Evolutionary conservation across 768 basidiomycete genomes (phyloP).

Genomic region (Ephemerocybe angulata): DNA sequence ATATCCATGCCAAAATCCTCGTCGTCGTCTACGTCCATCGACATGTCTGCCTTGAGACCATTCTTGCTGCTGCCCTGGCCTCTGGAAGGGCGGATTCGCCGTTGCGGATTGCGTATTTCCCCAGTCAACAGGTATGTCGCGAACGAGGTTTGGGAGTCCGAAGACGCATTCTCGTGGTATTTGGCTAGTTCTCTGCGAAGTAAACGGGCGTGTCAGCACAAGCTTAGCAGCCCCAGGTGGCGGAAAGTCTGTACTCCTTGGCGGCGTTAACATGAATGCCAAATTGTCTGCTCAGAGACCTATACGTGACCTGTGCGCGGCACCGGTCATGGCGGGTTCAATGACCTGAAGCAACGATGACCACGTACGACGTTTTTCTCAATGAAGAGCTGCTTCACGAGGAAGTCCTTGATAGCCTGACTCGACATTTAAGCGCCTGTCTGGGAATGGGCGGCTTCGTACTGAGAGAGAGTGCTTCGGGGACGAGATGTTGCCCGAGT

Average conservation of each 20-base stretch:
- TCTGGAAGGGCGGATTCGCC: conserved; percentile 2
- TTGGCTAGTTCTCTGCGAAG: conserved; percentile 54
- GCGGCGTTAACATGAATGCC: conserved; percentile 73
- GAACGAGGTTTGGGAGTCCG: conserved; percentile 37
- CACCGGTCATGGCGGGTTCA: too few species aligned
- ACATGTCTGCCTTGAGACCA: conserved; percentile 4
- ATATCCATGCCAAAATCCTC: conserved; percentile 20
- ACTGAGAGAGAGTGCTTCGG: neutral
- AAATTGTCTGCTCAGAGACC: conserved; percentile 68
- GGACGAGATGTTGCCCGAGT: too few species aligned
- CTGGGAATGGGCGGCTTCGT: neutral
- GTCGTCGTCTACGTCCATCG: conserved; percentile 37
- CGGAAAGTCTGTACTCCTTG: conserved; percentile 55
- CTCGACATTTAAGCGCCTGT: conserved; percentile 33
- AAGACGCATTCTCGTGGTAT: conserved; percentile 48
- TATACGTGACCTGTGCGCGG: conserved; percentile 84
- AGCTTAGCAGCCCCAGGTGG: neutral
- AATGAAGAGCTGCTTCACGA: conserved; percentile 50
- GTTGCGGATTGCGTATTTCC: conserved; percentile 26
- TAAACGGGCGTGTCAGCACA: neutral
- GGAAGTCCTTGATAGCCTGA: conserved; percentile 40
- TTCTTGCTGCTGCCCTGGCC: neutral
- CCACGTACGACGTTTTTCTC: conserved; percentile 45
- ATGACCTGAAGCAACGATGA: too few species aligned
- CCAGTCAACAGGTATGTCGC: conserved; percentile 78